Base-by-base conservation (phyloP, 106 monocot species). In the Agapanthus africanus region DNA sequence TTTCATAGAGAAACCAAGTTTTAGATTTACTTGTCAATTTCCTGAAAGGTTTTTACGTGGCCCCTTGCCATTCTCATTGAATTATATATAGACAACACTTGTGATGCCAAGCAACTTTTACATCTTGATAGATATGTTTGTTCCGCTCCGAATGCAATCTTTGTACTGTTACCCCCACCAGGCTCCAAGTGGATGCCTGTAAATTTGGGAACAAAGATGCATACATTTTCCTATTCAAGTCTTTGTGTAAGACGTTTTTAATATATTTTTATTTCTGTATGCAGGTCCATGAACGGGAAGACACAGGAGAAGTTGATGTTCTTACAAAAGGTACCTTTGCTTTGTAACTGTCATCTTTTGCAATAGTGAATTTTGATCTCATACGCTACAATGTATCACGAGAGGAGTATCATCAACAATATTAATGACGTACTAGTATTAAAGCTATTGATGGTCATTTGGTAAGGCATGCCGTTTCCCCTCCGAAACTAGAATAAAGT, bases 281-380 rank as follows among this genome's bases (percentile, higher is more conserved):
- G 46, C 31, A 81, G 81, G 81, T 86, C 42, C 90, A 90, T 76
- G 90, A 90, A 61, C 72, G 73, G 5, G 73, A 81, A 57, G 86
- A 86, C 16, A 83, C 80, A 16, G 78, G 76, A 72, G 90, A 86
- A 49, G 71, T 90, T 59, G 83, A 86, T 76, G 79, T 90, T 69
- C 86, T 90, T 21, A 90, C 90, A 68, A 90, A 90, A 86, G 90
- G 85, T 90, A 71, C 33, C n/a, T 16, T 49, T 10, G 11, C 19
- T 18, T 31, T 59, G 26, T 16, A 36, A 35, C 36, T 6, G 42
- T 7, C 30, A 42, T 37, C 54, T 11, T 7, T 44, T 36, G 59
- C 32, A 54, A 54, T 69, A 0, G 16, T 6, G 6, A 36, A 51
- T 15, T 3, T 44, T 18, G 36, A 50, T 54, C 9, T 6, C 30